Percentiles rank a stretch among this genome's conserved stretches.
phyloP scores from a whole-genome alignment of 257 asterid species.

The Plantago major region DNA sequence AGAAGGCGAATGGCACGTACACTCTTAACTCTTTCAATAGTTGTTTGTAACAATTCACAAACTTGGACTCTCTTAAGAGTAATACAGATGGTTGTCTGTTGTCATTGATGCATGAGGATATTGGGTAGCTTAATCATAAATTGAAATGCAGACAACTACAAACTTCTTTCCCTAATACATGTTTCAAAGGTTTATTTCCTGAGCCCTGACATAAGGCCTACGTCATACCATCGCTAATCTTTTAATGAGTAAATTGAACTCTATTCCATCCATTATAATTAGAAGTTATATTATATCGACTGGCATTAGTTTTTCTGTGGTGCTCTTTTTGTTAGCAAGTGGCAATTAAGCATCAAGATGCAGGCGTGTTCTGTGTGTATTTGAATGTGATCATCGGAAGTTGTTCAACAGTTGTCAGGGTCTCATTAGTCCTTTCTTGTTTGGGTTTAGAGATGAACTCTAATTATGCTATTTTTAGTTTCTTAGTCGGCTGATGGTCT shows the following conservation, averaged over 20 bases:
- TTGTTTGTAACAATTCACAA: constrained; percentile 4
- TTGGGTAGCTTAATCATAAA: neutral
- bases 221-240: too few relatives aligned
- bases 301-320: too few relatives aligned
- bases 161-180: too few relatives aligned
- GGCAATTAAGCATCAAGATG: too few relatives aligned
- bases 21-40: constrained; percentile 14
- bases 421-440: neutral
- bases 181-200: too few relatives aligned
- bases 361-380: neutral
- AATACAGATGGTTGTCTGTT: constrained; percentile 6
- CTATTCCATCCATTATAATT: too few relatives aligned
- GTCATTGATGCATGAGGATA: neutral
- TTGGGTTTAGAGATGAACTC: neutral
- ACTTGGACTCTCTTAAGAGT: neutral
- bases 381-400: neutral
- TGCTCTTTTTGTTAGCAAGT: too few relatives aligned
- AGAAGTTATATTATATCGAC: too few relatives aligned
- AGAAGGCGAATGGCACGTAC: constrained; percentile 71
- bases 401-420: neutral
- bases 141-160: neutral
- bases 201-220: too few relatives aligned
- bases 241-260: too few relatives aligned
- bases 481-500: neutral
- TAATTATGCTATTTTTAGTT: neutral